Conservation (phyloP, 140 eudicot genomes). For the Bidens hawaiensis region DNA sequence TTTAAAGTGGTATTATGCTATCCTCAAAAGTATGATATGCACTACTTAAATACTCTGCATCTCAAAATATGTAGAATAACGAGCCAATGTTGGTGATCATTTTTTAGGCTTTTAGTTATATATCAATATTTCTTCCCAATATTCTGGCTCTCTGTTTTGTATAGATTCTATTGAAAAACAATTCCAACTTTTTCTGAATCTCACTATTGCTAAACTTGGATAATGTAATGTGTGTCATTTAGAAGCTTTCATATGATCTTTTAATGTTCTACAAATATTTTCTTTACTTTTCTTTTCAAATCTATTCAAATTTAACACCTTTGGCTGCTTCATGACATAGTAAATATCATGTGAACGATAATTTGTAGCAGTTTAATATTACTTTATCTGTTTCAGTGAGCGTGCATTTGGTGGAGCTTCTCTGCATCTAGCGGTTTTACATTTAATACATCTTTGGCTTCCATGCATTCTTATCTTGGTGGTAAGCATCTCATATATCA, state of each 20-base stretch:
- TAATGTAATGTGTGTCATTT: background rate
- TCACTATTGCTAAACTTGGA: background rate
- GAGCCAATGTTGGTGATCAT: background rate
- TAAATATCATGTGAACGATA: background rate
- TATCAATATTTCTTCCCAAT: background rate
- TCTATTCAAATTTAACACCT: background rate
- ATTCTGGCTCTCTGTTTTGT: background rate
- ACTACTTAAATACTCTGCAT: background rate
- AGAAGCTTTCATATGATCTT: background rate
- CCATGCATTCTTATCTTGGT: slow-evolving; percentile 88
- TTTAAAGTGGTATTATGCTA: background rate
- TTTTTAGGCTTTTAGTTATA: background rate
- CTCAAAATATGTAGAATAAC: background rate
- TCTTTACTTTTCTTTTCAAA: background rate
- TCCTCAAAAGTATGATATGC: background rate
- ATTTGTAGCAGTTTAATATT: background rate
- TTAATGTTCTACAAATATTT: background rate
- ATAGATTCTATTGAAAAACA: background rate
- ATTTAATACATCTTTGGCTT: slow-evolving; percentile 66
- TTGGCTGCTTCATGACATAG: background rate
- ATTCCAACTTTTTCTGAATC: background rate
- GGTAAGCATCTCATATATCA: slow-evolving; percentile 40
- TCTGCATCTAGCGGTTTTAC: slow-evolving; percentile 48
- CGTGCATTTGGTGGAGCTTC: slow-evolving; percentile 43
- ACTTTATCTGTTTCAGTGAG: slow-evolving; percentile 20